Evolutionary conservation across 2,329 filamentous ascomycete species (phyloP), one percentile per base, ranked within the genome.

Genomic region (Trichoderma sp.): DNA sequence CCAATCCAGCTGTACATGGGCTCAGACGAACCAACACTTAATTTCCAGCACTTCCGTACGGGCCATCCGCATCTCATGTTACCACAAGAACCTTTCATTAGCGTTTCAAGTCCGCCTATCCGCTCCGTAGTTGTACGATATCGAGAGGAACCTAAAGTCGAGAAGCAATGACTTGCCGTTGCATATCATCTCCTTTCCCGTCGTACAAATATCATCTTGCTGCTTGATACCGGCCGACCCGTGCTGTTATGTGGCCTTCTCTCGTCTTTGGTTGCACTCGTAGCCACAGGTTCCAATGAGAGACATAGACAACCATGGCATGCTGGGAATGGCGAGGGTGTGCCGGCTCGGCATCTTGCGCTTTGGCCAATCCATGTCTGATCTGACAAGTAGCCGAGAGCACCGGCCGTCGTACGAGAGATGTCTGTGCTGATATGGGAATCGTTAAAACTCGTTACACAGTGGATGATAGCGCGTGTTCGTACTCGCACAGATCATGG

Each of bases 401-500:
- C 28, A 11, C 67, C 30, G 21, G 24, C 21, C 21, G 67, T 70
- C 11, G 30, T 53, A 70, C 67, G 15, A 21, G 28, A n/a, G 28
- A 62, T 53, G 21, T 32, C 36, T 28, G 24, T 18, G 30, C 28
- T 36, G 39, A n/a, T 14, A 28, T 14, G 28, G 15, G 39, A 18
- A 51, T 70, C 53, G 57, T 60, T 36, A 62, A 70, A 58, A 24
- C 21, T n/a, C 15, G 68, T 71, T 64, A 28, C 60, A 64, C 68
- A 30, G 60, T n/a, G 24, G 64, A 2, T 64, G 47, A 71, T 71
- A 58, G 68, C 32, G 60, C 61, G 32, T 71, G 60, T 43, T 71
- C 26, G 60, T 21, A 28, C 43, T 58, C 60, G 47, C 28, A 71
- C 43, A 36, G 32, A 8, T 8, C 43, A 24, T 39, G 26, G 57